Evolutionary conservation across 768 basidiomycete species (phyloP).

Genomic region (Rhodosporidiobolus odoratus): DNA sequence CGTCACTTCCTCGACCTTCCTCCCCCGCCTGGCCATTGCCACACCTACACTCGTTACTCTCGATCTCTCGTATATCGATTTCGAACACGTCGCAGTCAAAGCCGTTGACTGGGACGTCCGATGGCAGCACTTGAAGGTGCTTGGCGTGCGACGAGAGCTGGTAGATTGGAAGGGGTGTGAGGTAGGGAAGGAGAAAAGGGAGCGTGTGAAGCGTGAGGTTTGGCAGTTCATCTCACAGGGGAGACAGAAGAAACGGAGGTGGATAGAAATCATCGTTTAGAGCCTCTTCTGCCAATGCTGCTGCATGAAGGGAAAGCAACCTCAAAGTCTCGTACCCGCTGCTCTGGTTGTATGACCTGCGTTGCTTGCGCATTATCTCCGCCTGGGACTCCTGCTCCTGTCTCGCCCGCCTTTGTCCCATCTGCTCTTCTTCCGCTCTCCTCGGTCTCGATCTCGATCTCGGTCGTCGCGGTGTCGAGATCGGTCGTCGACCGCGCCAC

Average conservation of each 20-base stretch:
- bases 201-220: conserved; percentile 1
- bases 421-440: conserved; percentile 28
- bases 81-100: background rate
- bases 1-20: background rate
- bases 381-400: conserved; percentile 30
- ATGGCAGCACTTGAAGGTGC: conserved; percentile 8
- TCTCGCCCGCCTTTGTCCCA: conserved; percentile 31
- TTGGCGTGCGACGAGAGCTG: background rate
- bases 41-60: conserved; percentile 7
- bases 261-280: conserved; percentile 20
- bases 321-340: too few relatives aligned
- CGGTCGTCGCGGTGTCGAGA: conserved; percentile 11
- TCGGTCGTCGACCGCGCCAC: background rate
- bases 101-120: conserved; percentile 14
- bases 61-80: conserved; percentile 14
- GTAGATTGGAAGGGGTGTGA: background rate
- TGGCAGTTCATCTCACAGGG: background rate
- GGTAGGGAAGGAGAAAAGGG: background rate
- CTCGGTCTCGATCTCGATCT: conserved; percentile 24
- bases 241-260: conserved; percentile 10
- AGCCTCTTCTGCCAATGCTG: background rate
- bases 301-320: too few relatives aligned
- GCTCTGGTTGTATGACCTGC: too few relatives aligned
- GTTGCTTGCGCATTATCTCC: background rate
- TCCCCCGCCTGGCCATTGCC: conserved; percentile 4